Evolutionary conservation across 345 rosid species (phyloP).

Genomic region (Tarenaya hassleriana): DNA sequence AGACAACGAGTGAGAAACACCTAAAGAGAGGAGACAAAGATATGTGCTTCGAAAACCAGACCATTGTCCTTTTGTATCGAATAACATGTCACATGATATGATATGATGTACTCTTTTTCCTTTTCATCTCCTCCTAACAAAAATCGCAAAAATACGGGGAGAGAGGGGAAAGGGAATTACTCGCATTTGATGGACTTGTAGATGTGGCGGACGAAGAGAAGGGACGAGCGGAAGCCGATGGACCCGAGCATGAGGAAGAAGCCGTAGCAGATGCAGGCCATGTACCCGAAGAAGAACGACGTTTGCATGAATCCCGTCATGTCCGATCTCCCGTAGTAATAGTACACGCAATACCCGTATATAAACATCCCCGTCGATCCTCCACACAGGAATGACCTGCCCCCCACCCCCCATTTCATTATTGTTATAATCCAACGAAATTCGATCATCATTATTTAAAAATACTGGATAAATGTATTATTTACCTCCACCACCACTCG

Average conservation of each 20-base stretch:
- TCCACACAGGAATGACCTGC: constrained; percentile 71
- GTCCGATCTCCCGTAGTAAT: constrained; percentile 52
- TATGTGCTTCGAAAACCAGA: constrained; percentile 49
- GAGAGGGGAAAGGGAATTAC: constrained; percentile 26
- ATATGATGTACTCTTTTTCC: no score
- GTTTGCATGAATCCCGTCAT: constrained; percentile 75
- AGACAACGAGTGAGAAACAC: constrained; percentile 12
- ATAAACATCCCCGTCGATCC: constrained; percentile 69
- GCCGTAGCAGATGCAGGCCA: constrained; percentile 69
- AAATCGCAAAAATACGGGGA: constrained; percentile 18
- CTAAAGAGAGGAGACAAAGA: constrained; percentile 51
- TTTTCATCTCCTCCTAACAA: constrained; percentile 19
- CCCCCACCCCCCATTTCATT: background rate
- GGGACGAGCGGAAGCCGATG: constrained; percentile 55
- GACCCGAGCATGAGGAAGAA: constrained; percentile 68
- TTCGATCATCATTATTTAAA: no score
- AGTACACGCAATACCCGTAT: constrained; percentile 66
- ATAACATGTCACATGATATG: no score
- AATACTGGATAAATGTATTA: no score
- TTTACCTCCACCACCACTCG: constrained; percentile 95
- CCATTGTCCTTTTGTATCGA: constrained; percentile 73
- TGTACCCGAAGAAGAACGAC: constrained; percentile 63
- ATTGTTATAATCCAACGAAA: no score
- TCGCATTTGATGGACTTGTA: constrained; percentile 64
- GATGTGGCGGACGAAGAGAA: constrained; percentile 56